These are phyloP conservation scores for Crithidia brevicula DNA, from an alignment of 208 protist species.

Conservation along the genomic window DNA sequence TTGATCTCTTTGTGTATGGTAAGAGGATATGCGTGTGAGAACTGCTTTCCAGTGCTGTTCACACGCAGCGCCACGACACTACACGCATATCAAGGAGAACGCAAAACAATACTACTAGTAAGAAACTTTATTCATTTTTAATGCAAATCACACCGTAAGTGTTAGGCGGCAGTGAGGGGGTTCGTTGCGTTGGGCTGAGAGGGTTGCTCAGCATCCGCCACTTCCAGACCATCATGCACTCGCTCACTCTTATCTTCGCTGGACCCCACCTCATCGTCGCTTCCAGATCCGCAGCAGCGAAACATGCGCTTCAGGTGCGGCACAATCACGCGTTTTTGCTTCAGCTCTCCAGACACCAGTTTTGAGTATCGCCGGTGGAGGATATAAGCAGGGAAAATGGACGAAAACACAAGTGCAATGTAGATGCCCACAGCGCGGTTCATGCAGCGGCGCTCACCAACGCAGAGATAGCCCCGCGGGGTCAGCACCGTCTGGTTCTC, in stretches of 20 bases:
- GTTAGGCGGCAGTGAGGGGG: too few relatives aligned
- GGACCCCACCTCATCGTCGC: not conserved
- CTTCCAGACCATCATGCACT: too few relatives aligned
- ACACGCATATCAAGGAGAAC: too few relatives aligned
- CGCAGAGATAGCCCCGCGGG: constrained; percentile 25
- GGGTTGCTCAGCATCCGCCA: too few relatives aligned
- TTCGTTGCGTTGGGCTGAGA: too few relatives aligned
- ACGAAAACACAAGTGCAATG: constrained; percentile 22
- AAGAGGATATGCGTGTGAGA: too few relatives aligned
- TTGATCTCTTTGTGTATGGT: too few relatives aligned
- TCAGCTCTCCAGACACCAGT: constrained; percentile 38
- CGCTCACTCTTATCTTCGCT: not conserved
- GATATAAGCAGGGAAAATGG: constrained; percentile 20
- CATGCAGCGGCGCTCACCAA: constrained; percentile 45
- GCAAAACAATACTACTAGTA: too few relatives aligned
- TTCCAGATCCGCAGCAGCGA: not conserved
- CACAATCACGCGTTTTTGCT: constrained; percentile 35
- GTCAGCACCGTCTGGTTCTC: constrained; percentile 26
- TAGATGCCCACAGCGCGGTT: constrained; percentile 48
- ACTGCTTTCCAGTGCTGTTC: too few relatives aligned
- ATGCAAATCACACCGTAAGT: too few relatives aligned
- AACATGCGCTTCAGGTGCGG: constrained; percentile 23
- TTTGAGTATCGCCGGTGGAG: constrained; percentile 47
- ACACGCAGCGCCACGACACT: too few relatives aligned
- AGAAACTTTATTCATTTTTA: too few relatives aligned